phyloP scores from a whole-genome alignment of 306 rosid species.

The Quercus bicolor region DNA sequence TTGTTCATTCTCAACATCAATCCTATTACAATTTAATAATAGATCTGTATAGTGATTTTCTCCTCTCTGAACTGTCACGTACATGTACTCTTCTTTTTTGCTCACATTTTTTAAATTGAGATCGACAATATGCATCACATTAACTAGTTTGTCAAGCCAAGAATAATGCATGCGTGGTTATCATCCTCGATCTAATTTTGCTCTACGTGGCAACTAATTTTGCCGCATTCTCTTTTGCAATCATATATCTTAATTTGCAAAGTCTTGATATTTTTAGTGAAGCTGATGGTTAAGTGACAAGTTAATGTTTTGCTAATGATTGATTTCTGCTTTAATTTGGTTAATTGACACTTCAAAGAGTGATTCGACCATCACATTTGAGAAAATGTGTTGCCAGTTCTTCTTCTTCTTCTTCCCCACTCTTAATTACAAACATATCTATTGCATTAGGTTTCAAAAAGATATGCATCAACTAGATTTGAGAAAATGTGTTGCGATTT shows the following conservation, averaged over 20 bases:
- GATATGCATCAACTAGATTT: no score
- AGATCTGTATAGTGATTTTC: slow-evolving; percentile 13
- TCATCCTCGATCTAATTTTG: neutral
- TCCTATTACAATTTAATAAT: neutral
- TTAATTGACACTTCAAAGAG: neutral
- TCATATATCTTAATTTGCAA: no score
- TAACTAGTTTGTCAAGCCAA: slow-evolving; percentile 14
- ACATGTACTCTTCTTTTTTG: neutral
- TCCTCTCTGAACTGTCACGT: slow-evolving; percentile 21
- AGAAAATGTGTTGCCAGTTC: no score
- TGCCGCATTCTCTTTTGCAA: slow-evolving; percentile 12
- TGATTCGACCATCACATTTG: neutral
- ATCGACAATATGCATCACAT: slow-evolving; percentile 9
- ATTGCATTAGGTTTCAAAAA: no score
- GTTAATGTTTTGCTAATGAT: neutral
- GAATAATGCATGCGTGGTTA: slow-evolving; percentile 7
- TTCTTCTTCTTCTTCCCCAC: no score
- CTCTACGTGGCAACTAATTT: slow-evolving; percentile 3
- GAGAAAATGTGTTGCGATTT: no score
- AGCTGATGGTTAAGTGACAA: neutral
- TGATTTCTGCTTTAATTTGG: neutral
- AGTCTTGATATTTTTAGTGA: neutral
- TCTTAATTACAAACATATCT: no score
- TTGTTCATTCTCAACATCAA: slow-evolving; percentile 13
- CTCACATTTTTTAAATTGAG: slow-evolving; percentile 13